Evolutionary conservation across 441 rosid species (phyloP).

Genomic region (Pelargonium australe): DNA sequence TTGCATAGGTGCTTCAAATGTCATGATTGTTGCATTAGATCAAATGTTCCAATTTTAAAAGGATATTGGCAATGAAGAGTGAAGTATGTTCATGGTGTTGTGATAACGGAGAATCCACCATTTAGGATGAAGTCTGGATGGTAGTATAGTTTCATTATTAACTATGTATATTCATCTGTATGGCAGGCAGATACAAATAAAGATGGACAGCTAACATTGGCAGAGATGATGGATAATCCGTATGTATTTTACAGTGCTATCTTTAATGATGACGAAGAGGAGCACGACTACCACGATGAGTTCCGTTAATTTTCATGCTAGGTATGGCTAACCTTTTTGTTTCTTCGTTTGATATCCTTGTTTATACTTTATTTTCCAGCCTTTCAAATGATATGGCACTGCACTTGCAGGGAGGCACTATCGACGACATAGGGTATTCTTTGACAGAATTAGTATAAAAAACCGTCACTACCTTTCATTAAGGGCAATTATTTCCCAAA

Average conservation of each 20-base stretch:
- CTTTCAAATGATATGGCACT: too few relatives aligned
- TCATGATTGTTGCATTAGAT: background rate
- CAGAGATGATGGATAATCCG: slow-evolving; percentile 26
- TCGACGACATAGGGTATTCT: too few relatives aligned
- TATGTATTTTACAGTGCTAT: slow-evolving; percentile 26
- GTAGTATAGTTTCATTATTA: background rate
- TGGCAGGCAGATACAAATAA: slow-evolving; percentile 24
- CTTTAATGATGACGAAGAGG: background rate
- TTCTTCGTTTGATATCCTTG: too few relatives aligned
- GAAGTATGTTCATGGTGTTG: background rate
- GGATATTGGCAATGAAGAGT: background rate
- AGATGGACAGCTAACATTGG: slow-evolving; percentile 23
- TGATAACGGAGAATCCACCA: background rate
- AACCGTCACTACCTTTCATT: background rate
- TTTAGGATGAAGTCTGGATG: background rate
- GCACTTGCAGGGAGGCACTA: too few relatives aligned
- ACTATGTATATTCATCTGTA: background rate
- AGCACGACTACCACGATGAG: background rate
- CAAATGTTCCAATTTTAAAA: background rate
- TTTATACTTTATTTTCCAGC: too few relatives aligned
- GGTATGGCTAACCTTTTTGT: background rate
- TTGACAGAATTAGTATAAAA: background rate
- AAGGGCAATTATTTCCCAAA: background rate
- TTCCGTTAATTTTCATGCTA: background rate
- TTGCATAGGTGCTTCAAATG: background rate